phyloP scores from a whole-genome alignment of 768 basidiomycete species.

The Leccinum fibrillosum region DNA sequence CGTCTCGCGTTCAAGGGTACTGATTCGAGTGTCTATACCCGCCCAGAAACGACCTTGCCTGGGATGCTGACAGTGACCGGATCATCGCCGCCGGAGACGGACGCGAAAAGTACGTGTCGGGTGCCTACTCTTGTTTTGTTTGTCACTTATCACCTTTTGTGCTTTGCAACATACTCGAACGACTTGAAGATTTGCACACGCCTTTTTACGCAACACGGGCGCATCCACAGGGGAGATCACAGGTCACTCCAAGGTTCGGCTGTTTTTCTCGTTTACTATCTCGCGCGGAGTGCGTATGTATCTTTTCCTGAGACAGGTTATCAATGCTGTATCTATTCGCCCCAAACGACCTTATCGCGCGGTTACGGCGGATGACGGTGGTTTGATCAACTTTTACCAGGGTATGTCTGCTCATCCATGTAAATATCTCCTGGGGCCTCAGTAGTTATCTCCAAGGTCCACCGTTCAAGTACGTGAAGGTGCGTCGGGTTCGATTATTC shows the following conservation, averaged over 20 bases:
- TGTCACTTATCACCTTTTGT: background rate
- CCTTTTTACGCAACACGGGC: constrained; percentile 81
- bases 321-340: constrained; percentile 88
- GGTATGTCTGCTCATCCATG: constrained; percentile 38
- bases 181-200: constrained; percentile 65
- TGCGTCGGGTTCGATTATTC: constrained; percentile 15
- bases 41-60: constrained; percentile 89
- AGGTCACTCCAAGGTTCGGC: constrained; percentile 80
- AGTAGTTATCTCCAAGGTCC: constrained; percentile 43
- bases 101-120: constrained; percentile 63
- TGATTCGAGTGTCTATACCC: background rate
- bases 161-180: background rate
- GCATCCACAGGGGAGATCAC: constrained; percentile 84
- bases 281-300: background rate
- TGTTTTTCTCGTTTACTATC: background rate
- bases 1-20: background rate
- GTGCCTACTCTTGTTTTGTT: background rate
- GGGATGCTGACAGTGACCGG: constrained; percentile 97
- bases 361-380: constrained; percentile 83
- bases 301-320: constrained; percentile 41
- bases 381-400: constrained; percentile 76
- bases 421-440: background rate
- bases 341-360: constrained; percentile 89
- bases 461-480: constrained; percentile 90
- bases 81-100: constrained; percentile 94